Evolutionary conservation across 805 yeast genomes (phyloP).

Genomic region (Kuraishia floccosa): DNA sequence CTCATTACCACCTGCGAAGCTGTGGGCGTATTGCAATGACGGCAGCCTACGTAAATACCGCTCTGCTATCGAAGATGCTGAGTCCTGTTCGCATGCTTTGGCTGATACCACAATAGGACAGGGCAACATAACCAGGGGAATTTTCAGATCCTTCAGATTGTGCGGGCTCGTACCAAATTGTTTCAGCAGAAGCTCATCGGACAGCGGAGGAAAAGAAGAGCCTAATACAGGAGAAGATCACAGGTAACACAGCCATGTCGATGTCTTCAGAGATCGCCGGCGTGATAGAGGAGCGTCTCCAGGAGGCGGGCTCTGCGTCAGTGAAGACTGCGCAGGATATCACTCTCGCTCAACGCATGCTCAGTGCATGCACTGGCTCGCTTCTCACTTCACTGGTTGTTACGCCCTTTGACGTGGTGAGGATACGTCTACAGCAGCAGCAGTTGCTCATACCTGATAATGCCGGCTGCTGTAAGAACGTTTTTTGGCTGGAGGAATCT

Average conservation of each 20-base stretch:
- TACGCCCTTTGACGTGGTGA: constrained; percentile 74
- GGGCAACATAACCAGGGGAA: too few species aligned
- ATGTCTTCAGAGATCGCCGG: constrained; percentile 7
- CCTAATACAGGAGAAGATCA: too few species aligned
- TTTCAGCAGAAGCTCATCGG: too few species aligned
- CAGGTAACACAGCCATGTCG: background rate
- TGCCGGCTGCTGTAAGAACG: constrained; percentile 23
- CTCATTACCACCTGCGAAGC: too few species aligned
- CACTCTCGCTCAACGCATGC: constrained; percentile 51
- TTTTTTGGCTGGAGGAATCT: constrained; percentile 18
- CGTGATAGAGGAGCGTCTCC: constrained; percentile 4
- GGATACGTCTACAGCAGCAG: constrained; percentile 72
- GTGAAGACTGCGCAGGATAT: constrained; percentile 16
- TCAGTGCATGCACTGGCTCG: constrained; percentile 72
- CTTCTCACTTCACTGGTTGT: constrained; percentile 60
- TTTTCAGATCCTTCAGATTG: too few species aligned
- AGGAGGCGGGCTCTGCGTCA: background rate
- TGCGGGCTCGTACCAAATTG: too few species aligned
- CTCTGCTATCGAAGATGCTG: too few species aligned
- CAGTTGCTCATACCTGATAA: constrained; percentile 37
- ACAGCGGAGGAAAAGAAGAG: too few species aligned
- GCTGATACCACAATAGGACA: too few species aligned
- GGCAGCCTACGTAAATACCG: too few species aligned
- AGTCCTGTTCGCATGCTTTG: too few species aligned
- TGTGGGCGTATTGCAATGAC: too few species aligned